A percentile compares a stretch with the other conserved stretches of the same genome.
These are phyloP conservation scores for Quercus alba DNA, from an alignment of 306 rosid species.

Conservation along the genomic window DNA sequence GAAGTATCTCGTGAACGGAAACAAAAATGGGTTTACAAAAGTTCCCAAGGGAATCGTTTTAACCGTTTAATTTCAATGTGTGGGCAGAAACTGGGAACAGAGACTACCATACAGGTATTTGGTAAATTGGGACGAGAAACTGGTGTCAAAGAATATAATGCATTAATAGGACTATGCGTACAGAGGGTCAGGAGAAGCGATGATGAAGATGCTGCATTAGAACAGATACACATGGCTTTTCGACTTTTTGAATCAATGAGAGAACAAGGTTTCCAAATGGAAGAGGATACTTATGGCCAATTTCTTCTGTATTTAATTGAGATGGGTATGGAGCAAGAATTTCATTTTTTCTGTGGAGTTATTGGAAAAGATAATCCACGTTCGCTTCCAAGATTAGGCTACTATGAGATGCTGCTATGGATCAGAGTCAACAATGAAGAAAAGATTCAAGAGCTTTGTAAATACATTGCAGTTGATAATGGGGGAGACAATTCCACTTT, in stretches of 20 bases:
- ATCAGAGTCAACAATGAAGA: slow-evolving; percentile 53
- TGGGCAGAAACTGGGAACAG: slow-evolving; percentile 53
- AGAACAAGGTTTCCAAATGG: slow-evolving; percentile 58
- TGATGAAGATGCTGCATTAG: slow-evolving; percentile 43
- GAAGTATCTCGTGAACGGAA: slow-evolving; percentile 54
- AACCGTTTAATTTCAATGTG: slow-evolving; percentile 32
- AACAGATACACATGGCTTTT: slow-evolving; percentile 54
- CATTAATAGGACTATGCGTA: slow-evolving; percentile 51
- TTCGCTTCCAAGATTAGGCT: slow-evolving; percentile 53
- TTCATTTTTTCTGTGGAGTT: slow-evolving; percentile 45
- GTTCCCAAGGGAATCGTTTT: slow-evolving; percentile 41
- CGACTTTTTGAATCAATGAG: slow-evolving; percentile 53
- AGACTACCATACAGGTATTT: slow-evolving; percentile 40
- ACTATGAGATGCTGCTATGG: slow-evolving; percentile 82
- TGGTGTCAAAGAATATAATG: slow-evolving; percentile 50
- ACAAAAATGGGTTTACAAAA: slow-evolving; percentile 38
- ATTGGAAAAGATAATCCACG: slow-evolving; percentile 53
- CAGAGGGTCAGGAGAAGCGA: slow-evolving; percentile 48
- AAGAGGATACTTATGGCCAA: slow-evolving; percentile 63
- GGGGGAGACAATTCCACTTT: slow-evolving; percentile 36
- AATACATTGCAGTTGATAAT: slow-evolving; percentile 37
- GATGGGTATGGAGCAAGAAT: slow-evolving; percentile 68
- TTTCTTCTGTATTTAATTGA: slow-evolving; percentile 60
- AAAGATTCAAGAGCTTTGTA: slow-evolving; percentile 63
- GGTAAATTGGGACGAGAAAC: slow-evolving; percentile 57